Percentiles rank a stretch among this genome's conserved stretches.
Conservation (phyloP, 2,329 filamentous ascomycete species). For the Penicillium concentricum region DNA sequence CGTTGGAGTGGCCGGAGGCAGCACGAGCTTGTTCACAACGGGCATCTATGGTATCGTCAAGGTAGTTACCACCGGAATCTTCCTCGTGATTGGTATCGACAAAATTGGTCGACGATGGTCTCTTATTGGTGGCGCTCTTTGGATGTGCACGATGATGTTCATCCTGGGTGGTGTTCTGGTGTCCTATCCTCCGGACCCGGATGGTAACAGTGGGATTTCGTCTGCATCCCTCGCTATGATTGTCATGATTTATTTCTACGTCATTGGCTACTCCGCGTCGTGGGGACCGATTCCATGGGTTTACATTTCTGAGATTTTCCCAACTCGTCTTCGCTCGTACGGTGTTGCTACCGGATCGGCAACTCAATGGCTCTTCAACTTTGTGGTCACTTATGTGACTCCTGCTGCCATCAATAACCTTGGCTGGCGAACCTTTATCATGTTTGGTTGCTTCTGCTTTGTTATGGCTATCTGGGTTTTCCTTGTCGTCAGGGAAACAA, state of each 20-base stretch:
- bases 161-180: slow-evolving; percentile 68
- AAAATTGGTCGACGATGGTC: slow-evolving; percentile 75
- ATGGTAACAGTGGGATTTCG: background rate
- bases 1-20: slow-evolving; percentile 72
- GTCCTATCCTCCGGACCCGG: background rate
- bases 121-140: slow-evolving; percentile 72
- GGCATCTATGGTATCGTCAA: slow-evolving; percentile 61
- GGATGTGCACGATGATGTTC: slow-evolving; percentile 86
- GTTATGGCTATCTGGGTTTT: background rate
- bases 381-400: background rate
- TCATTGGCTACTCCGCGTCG: slow-evolving; percentile 27
- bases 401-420: background rate
- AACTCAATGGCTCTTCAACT: background rate
- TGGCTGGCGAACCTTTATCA: background rate
- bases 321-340: background rate
- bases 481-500: background rate
- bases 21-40: slow-evolving; percentile 77
- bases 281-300: slow-evolving; percentile 25
- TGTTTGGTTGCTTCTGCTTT: background rate
- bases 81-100: slow-evolving; percentile 90
- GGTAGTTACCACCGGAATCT: slow-evolving; percentile 70
- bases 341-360: background rate
- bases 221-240: background rate
- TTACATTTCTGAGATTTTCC: background rate
- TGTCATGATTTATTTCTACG: slow-evolving; percentile 48